Percentiles rank a stretch among this genome's conserved stretches.
These are phyloP conservation scores for Aspergillus pseudonomiae DNA, from an alignment of 2,329 filamentous ascomycete species.

Conservation along the genomic window DNA sequence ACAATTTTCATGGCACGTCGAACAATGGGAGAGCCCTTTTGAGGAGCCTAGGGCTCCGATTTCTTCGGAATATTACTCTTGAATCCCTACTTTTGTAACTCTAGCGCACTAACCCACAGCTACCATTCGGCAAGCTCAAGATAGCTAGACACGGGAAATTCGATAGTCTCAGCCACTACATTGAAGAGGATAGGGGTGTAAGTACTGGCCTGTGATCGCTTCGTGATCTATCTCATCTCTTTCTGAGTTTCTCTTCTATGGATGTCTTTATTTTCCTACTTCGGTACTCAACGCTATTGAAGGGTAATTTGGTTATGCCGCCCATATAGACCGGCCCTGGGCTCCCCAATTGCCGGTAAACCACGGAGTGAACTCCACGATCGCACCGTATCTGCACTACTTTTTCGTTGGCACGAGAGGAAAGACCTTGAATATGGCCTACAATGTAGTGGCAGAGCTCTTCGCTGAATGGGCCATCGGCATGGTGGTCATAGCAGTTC, in stretches of 20 bases:
- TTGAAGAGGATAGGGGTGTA: background rate
- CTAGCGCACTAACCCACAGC: background rate
- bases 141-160: background rate
- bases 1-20: background rate
- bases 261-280: background rate
- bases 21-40: background rate
- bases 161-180: background rate
- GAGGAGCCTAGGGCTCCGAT: too few relatives aligned
- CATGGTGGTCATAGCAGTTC: conserved; percentile 18
- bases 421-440: conserved; percentile 10
- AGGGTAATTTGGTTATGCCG: background rate
- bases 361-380: background rate
- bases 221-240: too few relatives aligned
- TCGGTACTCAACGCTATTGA: background rate
- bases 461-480: conserved; percentile 24
- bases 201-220: too few relatives aligned
- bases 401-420: background rate
- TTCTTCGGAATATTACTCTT: too few relatives aligned
- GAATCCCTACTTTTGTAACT: too few relatives aligned
- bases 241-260: background rate
- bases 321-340: background rate
- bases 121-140: background rate
- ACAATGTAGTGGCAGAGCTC: conserved; percentile 21
- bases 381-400: background rate
- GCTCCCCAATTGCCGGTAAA: background rate